Evolutionary conservation across 495 filamentous ascomycete genomes (phyloP).

Genomic region (Aspergillus saccharolyticus): DNA sequence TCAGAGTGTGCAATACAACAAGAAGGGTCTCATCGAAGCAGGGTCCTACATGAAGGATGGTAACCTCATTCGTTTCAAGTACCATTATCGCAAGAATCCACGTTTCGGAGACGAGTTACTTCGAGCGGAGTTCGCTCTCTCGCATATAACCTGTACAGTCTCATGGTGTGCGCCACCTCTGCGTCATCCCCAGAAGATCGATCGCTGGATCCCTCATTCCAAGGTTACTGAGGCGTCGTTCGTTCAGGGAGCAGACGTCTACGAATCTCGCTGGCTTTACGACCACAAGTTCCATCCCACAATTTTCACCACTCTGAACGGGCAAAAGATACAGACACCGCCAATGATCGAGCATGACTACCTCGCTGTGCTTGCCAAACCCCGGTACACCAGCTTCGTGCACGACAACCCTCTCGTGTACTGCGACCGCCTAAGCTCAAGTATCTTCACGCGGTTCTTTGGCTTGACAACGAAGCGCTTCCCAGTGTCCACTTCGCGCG

Average conservation of each 20-base stretch:
- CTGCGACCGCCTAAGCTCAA: slow-evolving; percentile 45
- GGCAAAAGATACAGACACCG: slow-evolving; percentile 50
- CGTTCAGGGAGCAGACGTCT: slow-evolving; percentile 49
- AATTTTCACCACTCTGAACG: slow-evolving; percentile 55
- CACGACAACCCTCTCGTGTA: slow-evolving; percentile 54
- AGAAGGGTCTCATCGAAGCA: slow-evolving; percentile 48
- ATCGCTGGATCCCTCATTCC: slow-evolving; percentile 56
- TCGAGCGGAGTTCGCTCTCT: slow-evolving; percentile 51
- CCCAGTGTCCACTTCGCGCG: slow-evolving; percentile 51
- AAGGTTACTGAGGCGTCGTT: slow-evolving; percentile 57
- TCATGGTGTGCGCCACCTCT: slow-evolving; percentile 56
- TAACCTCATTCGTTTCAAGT: slow-evolving; percentile 53
- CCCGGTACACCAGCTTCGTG: slow-evolving; percentile 48
- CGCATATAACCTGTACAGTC: slow-evolving; percentile 51
- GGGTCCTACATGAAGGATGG: slow-evolving; percentile 53
- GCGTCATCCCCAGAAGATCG: slow-evolving; percentile 46
- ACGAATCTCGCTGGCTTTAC: slow-evolving; percentile 52
- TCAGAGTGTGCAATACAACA: slow-evolving; percentile 50
- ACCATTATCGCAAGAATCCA: slow-evolving; percentile 54
- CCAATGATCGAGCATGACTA: slow-evolving; percentile 55
- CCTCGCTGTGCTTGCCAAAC: slow-evolving; percentile 51
- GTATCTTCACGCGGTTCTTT: slow-evolving; percentile 41
- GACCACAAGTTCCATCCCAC: slow-evolving; percentile 60
- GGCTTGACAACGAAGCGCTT: slow-evolving; percentile 46
- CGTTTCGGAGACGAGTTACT: slow-evolving; percentile 53